These are phyloP conservation scores for Fusarium vanettenii DNA, from an alignment of 2,329 filamentous ascomycete species.

Conservation along the genomic window DNA sequence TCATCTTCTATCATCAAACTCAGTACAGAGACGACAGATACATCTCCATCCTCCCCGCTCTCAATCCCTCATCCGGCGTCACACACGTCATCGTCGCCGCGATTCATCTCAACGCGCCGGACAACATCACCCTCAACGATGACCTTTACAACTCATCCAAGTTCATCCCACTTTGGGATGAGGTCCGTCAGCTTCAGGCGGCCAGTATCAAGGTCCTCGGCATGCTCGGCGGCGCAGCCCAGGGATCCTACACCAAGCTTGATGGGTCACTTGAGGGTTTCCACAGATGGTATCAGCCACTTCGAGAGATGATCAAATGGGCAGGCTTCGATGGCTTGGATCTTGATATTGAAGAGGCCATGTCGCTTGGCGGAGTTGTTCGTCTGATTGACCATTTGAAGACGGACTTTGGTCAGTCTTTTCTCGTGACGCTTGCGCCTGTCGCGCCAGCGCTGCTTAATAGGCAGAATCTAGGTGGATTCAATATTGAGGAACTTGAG, in stretches of 20 bases:
- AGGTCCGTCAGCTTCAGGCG: slow-evolving; percentile 76
- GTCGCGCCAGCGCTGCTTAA: slow-evolving; percentile 76
- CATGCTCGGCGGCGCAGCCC: slow-evolving; percentile 86
- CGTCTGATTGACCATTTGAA: slow-evolving; percentile 74
- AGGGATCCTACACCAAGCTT: slow-evolving; percentile 71
- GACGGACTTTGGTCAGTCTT: slow-evolving; percentile 73
- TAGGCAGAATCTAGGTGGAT: slow-evolving; percentile 76
- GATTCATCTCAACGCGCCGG: slow-evolving; percentile 78
- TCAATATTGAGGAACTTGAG: slow-evolving; percentile 80
- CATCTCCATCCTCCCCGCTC: slow-evolving; percentile 63
- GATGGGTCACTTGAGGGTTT: slow-evolving; percentile 71
- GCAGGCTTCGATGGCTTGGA: slow-evolving; percentile 76
- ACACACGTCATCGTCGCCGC: slow-evolving; percentile 88
- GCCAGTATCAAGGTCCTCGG: slow-evolving; percentile 81
- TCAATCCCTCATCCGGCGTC: slow-evolving; percentile 54
- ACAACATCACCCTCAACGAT: slow-evolving; percentile 81
- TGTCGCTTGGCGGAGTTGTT: slow-evolving; percentile 73
- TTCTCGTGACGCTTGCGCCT: slow-evolving; percentile 82
- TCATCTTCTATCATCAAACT: slow-evolving; percentile 63
- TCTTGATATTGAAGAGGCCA: slow-evolving; percentile 80
- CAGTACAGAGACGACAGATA: slow-evolving; percentile 54
- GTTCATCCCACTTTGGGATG: slow-evolving; percentile 80
- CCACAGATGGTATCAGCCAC: slow-evolving; percentile 77
- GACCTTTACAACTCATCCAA: slow-evolving; percentile 71
- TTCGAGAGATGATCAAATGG: slow-evolving; percentile 71